Evolutionary conservation across 768 basidiomycete species (phyloP), one percentile per base, ranked within the genome.

Genomic region (Cystobasidium ongulense): DNA sequence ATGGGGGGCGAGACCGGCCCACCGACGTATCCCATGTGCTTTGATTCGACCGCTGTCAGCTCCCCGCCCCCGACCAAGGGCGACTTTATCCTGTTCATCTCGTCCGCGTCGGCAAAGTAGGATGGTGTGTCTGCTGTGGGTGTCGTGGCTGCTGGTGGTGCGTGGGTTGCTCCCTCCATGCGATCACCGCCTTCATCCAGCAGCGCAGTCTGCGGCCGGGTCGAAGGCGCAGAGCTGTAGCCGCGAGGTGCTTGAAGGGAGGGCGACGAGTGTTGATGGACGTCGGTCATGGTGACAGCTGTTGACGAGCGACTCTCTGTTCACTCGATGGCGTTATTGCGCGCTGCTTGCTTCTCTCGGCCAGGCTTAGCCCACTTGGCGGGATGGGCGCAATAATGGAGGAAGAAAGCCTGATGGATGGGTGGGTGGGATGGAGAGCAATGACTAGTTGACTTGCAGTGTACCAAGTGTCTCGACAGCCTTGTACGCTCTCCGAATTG

Each of bases 1-100:
- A 50, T 50, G 46, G 46, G 46, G 15, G 46, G 46, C 15, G 65
- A 33, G 13, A 50, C 25, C 52, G 65, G 43, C 17, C 65, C 65
- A 13, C 43, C 65, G 38, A 67, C 65, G 46, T 50, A 50, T 3
- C 65, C 65, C 65, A 67, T 67, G 50, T 67, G 65, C 41, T 67
- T 41, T 31, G 65, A 67, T 50, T 67, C 65, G 27, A 50, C 65
- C 29, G 43, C 52, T 41, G 11, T 50, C 41, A 67, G 65, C 29
- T 43, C 46, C 11, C 35, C 65, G 38, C 65, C 65, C 15, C 65
- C 65, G 8, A 23, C 8, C 43, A 67, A 43, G 25, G 25, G 31
- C 3, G 57, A 61, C 57, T 33, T 4, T 15, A 61, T 38, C 23
- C 57, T 61, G 31, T 61, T 25, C 36, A 50, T 50, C 15, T 4